These are phyloP conservation scores for Alnus rubra DNA, from an alignment of 306 rosid species.

Conservation along the genomic window DNA sequence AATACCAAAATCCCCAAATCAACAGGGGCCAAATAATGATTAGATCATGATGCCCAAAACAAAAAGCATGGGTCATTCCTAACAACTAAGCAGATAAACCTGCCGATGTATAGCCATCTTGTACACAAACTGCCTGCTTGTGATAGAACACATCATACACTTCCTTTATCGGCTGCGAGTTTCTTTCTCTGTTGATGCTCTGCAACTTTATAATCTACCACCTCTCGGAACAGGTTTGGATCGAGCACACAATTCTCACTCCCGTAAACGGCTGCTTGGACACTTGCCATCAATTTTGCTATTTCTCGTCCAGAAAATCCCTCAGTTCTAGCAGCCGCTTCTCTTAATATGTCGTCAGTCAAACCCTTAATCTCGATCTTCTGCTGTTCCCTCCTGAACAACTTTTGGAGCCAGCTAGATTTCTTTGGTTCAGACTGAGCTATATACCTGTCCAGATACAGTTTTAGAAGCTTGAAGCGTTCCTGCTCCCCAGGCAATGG, in stretches of 20 bases:
- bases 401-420: conserved; percentile 52
- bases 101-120: conserved; percentile 13
- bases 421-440: conserved; percentile 72
- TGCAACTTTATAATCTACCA: conserved; percentile 89
- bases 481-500: conserved; percentile 93
- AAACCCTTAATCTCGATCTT: conserved; percentile 80
- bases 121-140: conserved; percentile 9
- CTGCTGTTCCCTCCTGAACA: conserved; percentile 64
- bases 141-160: conserved; percentile 28
- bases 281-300: conserved; percentile 96
- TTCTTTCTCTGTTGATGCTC: conserved; percentile 95
- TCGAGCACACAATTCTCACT: conserved; percentile 85
- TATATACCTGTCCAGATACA: conserved; percentile 85
- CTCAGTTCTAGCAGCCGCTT: conserved; percentile 79
- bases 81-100: not conserved
- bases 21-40: conserved; percentile 43
- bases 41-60: conserved; percentile 31
- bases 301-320: conserved; percentile 97
- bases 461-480: conserved; percentile 80
- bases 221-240: conserved; percentile 70
- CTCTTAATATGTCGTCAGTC: conserved; percentile 74
- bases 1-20: conserved; percentile 51
- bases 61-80: conserved; percentile 20
- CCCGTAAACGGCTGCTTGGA: conserved; percentile 92
- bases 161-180: conserved; percentile 59